Evolutionary conservation across 345 rosid species (phyloP), one percentile per base, ranked within the genome.

Genomic region (Populus davidiana): DNA sequence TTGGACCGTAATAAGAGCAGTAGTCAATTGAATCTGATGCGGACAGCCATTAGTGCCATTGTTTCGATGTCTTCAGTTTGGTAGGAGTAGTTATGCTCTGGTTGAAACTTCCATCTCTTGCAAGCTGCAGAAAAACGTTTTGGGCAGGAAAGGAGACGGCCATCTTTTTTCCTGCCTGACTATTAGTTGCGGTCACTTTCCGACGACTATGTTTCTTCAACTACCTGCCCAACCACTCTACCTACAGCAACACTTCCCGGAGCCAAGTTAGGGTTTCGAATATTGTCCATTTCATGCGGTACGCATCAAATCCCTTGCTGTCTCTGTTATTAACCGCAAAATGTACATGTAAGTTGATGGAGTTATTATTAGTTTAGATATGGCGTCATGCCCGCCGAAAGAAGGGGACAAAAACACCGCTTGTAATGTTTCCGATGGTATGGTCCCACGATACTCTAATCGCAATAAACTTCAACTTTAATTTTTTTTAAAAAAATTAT

Each of bases 151-250:
- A 21, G 27, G n/a, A 38, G 56, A 70, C 39, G 29, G 21, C 49
- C 33, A 6, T 25, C 21, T 11, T 54, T 50, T n/a, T n/a, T 20
- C 33, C 31, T 29, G 63, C 76, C 29, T 25, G 49, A 38, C 33
- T 25, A 63, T 21, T 61, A 12, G 71, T 23, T 63, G 72, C 75
- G 18, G 61, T 29, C 68, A 31, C 68, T 38, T 50, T 77, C 64
- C 76, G 88, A 84, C 73, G 82, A 83, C 70, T 65, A 75, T 66
- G 62, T 70, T 73, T 82, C 87, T 81, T 87, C 92, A 79, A 85
- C 83, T 77, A 54, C 65, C 74, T 73, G 79, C 78, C n/a, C 84
- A 76, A 81, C 87, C 77, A 69, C 73, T 81, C 80, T 69, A 74
- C 69, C 72, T 23, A 36, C 36, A 47, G 47, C 73, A 50, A 68